Evolutionary conservation across 257 asterid species (phyloP), one percentile per base, ranked within the genome.

Genomic region (Dorcoceras hygrometricum): DNA sequence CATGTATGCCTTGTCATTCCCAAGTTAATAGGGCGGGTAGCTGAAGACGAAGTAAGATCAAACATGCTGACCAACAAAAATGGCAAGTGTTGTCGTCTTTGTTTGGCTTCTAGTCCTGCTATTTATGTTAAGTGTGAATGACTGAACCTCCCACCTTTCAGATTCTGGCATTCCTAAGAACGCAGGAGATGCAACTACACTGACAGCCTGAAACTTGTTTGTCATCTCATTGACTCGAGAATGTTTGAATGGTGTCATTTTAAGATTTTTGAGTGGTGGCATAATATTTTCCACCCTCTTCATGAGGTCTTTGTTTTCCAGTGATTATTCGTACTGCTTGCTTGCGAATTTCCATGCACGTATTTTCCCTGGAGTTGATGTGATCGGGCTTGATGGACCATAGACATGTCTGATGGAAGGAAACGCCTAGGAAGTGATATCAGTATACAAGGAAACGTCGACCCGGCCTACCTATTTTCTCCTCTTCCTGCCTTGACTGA

Each of bases 401-500:
- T n/a, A n/a, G n/a, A n/a, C n/a, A n/a, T n/a, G n/a, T n/a, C n/a
- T n/a, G n/a, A n/a, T n/a, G n/a, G n/a, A n/a, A n/a, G n/a, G n/a
- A n/a, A n/a, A n/a, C 88, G 95, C 24, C 70, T 89, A 36, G 96
- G 98, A 79, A 85, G n/a, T n/a, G n/a, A n/a, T n/a, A n/a, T n/a
- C n/a, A n/a, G n/a, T n/a, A n/a, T n/a, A n/a, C n/a, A n/a, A n/a
- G n/a, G n/a, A n/a, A n/a, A n/a, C n/a, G n/a, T n/a, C n/a, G n/a
- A n/a, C 77, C 95, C 96, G 0, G 96, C 99, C 62, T 68, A 32
- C 68, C 84, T 94, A 58, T 94, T 90, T 81, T 86, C 89, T 74
- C 83, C 99, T 75, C 95, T 78, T 75, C 85, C 91, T 23, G 85
- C 95, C 67, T 69, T 94, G 77, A 81, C 92, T 39, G 77, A 74